These are phyloP conservation scores for Entomortierella parvispora DNA, from an alignment of 192 early-diverging fungal genomes.

Conservation along the genomic window DNA sequence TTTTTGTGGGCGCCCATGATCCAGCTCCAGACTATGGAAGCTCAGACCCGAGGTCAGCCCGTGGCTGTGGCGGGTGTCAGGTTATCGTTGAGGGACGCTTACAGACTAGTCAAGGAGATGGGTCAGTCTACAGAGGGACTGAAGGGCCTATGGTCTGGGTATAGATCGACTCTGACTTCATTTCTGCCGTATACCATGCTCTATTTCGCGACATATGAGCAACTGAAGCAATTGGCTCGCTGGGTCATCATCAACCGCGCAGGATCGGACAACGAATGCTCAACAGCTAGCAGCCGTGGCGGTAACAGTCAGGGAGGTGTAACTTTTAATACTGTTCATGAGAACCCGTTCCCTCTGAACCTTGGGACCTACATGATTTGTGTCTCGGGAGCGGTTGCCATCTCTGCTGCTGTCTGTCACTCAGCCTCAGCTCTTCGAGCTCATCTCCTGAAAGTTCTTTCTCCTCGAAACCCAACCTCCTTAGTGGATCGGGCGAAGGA, in stretches of 20 bases:
- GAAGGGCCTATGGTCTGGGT: constrained; percentile 35
- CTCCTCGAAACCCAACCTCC: not conserved
- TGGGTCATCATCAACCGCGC: constrained; percentile 6
- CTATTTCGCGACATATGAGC: constrained; percentile 44
- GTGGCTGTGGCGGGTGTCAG: constrained; percentile 5
- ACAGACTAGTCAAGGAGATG: constrained; percentile 10
- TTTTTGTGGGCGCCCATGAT: constrained; percentile 39
- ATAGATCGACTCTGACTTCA: constrained; percentile 6
- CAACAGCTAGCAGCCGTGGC: too few relatives aligned
- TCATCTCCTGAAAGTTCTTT: not conserved
- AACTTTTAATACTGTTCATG: too few relatives aligned
- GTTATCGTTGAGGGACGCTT: constrained; percentile 17
- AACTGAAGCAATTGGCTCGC: constrained; percentile 31
- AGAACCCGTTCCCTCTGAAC: not conserved
- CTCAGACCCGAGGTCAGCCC: not conserved
- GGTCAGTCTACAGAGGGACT: constrained; percentile 15
- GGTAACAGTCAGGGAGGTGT: too few relatives aligned
- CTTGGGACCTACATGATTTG: constrained; percentile 32
- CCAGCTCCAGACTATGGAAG: constrained; percentile 21
- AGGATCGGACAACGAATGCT: not conserved
- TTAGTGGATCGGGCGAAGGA: not conserved
- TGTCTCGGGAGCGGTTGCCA: constrained; percentile 20
- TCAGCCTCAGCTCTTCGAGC: constrained; percentile 12
- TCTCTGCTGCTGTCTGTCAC: constrained; percentile 30
- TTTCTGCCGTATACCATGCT: constrained; percentile 37